Evolutionary conservation across 306 rosid species (phyloP).

Genomic region (Heteromeles arbutifolia): DNA sequence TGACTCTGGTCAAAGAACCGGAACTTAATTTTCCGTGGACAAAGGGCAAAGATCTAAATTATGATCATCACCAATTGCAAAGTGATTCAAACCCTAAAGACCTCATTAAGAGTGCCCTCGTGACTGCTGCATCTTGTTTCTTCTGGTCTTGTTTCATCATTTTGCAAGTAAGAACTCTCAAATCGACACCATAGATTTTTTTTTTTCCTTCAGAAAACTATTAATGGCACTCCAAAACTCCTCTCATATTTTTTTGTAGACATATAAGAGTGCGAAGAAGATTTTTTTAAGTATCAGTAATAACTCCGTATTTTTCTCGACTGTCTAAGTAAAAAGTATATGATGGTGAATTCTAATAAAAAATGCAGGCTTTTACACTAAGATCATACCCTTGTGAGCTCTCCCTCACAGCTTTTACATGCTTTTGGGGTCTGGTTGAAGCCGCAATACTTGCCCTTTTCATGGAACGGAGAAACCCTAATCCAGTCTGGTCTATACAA

Average conservation of each 20-base stretch:
- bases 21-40: slow-evolving; percentile 18
- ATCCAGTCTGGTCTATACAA: slow-evolving; percentile 30
- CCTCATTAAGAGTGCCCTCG: slow-evolving; percentile 25
- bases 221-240: too few species aligned
- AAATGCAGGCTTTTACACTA: slow-evolving; percentile 25
- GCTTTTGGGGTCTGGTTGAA: slow-evolving; percentile 30
- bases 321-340: not conserved
- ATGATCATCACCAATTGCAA: not conserved
- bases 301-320: too few species aligned
- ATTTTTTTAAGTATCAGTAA: too few species aligned
- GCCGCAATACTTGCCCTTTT: slow-evolving; percentile 23
- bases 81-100: not conserved
- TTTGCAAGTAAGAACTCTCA: slow-evolving; percentile 28
- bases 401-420: slow-evolving; percentile 36
- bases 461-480: slow-evolving; percentile 22
- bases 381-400: slow-evolving; percentile 37
- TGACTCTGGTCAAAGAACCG: slow-evolving; percentile 26
- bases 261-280: too few species aligned
- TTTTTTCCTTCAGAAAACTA: too few species aligned
- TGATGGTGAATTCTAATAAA: not conserved
- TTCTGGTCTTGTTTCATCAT: slow-evolving; percentile 32
- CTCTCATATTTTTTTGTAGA: too few species aligned
- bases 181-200: not conserved
- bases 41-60: not conserved
- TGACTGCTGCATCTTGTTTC: slow-evolving; percentile 23